Evolutionary conservation across 202 grass and related monocot genomes (phyloP), one percentile per base, ranked within the genome.

Genomic region (Zoysia matrella): DNA sequence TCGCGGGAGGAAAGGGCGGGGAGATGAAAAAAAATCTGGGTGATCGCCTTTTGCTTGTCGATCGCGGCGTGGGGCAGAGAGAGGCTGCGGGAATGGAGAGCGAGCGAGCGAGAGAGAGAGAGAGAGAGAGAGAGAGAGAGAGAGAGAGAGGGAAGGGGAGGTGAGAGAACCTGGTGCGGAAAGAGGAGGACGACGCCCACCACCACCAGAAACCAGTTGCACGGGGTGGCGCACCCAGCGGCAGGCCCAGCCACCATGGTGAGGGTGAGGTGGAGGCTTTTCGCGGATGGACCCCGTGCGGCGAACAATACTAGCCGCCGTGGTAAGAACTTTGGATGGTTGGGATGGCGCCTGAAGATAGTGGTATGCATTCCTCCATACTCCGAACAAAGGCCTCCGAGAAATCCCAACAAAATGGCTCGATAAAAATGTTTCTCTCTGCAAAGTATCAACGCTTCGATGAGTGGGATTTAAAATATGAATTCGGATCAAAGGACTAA

Each of bases 161-260:
- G 67, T 12, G 15, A 22, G 72, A n/a, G 61, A 55, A 89, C 82
- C 82, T 79, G 75, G 80, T 80, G 86, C 81, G 80, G 67, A 53
- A 43, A 78, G 65, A 65, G 40, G 84, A 88, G 8, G 74, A 73
- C 68, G 80, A 79, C 86, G 74, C 73, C 85, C 85, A 83, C 85
- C 60, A 62, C 22, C 60, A 62, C 60, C 60, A 62, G 60, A 62
- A 62, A 62, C 60, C 67, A 83, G 73, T 82, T 83, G 76, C 70
- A 12, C 46, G 42, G 60, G 51, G 63, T 57, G 73, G 79, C 64
- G 55, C 67, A 67, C 60, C 53, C 76, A 78, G 45, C 56, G 44
- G 65, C 51, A 52, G 51, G 51, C 51, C 57, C 57, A 22, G 62
- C 30, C 65, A 74, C 47, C 64, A 86, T 81, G 84, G 84, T 47